Conservation (phyloP, 2,329 filamentous ascomycete species). For the Talaromyces sp. region DNA sequence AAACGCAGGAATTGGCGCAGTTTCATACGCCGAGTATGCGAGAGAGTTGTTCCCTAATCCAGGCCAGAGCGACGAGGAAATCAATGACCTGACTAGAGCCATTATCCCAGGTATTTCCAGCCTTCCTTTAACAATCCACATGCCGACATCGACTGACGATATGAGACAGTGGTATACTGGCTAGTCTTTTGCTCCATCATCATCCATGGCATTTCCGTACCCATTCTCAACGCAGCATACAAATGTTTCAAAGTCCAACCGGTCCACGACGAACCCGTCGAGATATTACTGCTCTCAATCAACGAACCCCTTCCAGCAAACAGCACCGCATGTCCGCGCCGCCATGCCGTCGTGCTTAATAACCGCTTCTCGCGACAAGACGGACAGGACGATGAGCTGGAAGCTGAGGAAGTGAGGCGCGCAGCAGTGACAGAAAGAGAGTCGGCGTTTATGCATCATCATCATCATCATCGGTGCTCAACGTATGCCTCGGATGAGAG, state of each 20-base stretch:
- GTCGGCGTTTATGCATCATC: not conserved
- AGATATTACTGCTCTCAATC: slow-evolving; percentile 26
- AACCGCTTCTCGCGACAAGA: slow-evolving; percentile 26
- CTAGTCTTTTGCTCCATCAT: slow-evolving; percentile 38
- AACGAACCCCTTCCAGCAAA: slow-evolving; percentile 32
- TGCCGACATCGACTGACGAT: not conserved
- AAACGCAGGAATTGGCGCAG: slow-evolving; percentile 34
- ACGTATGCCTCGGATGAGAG: not conserved
- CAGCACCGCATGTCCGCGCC: slow-evolving; percentile 20
- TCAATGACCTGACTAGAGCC: slow-evolving; percentile 34
- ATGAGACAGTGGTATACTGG: slow-evolving; percentile 38
- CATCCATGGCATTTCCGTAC: slow-evolving; percentile 35
- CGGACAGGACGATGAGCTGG: slow-evolving; percentile 6
- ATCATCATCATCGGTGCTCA: not conserved
- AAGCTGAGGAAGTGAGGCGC: not conserved
- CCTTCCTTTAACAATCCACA: too few species aligned
- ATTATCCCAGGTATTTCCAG: slow-evolving; percentile 32
- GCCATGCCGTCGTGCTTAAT: slow-evolving; percentile 27
- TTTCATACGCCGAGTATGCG: slow-evolving; percentile 43
- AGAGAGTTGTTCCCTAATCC: slow-evolving; percentile 38
- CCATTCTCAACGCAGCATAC: slow-evolving; percentile 28
- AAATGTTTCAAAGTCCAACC: slow-evolving; percentile 22
- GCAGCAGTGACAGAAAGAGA: not conserved
- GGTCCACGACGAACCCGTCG: slow-evolving; percentile 28
- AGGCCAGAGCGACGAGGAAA: slow-evolving; percentile 33